These are phyloP conservation scores for Aspergillus ochraceus DNA, from an alignment of 2,329 filamentous ascomycete species.

Conservation along the genomic window DNA sequence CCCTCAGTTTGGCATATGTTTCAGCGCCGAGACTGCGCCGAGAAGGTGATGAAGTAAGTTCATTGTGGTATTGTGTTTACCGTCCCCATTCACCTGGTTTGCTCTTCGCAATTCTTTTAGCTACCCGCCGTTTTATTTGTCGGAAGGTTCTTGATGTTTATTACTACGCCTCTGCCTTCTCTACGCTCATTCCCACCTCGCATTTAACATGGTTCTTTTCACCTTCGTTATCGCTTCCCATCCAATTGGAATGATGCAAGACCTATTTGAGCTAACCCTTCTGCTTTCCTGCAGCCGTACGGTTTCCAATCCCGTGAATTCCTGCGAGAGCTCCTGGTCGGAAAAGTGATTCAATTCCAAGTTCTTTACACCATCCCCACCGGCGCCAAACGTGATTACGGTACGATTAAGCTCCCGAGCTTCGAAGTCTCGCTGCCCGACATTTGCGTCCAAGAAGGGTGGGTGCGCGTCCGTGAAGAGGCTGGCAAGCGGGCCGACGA, in stretches of 20 bases:
- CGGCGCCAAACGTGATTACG: constrained; percentile 79
- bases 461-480: constrained; percentile 91
- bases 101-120: not conserved
- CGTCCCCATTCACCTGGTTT: not conserved
- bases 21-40: constrained; percentile 81
- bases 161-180: not conserved
- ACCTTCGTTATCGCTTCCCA: not conserved
- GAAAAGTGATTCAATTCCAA: constrained; percentile 82
- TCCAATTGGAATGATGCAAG: not conserved
- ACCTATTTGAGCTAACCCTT: constrained; percentile 4
- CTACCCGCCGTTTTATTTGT: constrained; percentile 1
- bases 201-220: not conserved
- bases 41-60: constrained; percentile 77
- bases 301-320: constrained; percentile 95
- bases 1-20: constrained; percentile 87
- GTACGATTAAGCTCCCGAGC: constrained; percentile 68
- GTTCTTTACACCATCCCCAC: constrained; percentile 85
- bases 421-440: constrained; percentile 77
- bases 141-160: not conserved
- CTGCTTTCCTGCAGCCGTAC: constrained; percentile 56
- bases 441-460: constrained; percentile 80
- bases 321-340: constrained; percentile 78
- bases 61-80: constrained; percentile 1
- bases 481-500: constrained; percentile 84
- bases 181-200: not conserved